These are phyloP conservation scores for Salinomyces thailandicus DNA, from an alignment of 2,329 filamentous ascomycete species.

Conservation along the genomic window DNA sequence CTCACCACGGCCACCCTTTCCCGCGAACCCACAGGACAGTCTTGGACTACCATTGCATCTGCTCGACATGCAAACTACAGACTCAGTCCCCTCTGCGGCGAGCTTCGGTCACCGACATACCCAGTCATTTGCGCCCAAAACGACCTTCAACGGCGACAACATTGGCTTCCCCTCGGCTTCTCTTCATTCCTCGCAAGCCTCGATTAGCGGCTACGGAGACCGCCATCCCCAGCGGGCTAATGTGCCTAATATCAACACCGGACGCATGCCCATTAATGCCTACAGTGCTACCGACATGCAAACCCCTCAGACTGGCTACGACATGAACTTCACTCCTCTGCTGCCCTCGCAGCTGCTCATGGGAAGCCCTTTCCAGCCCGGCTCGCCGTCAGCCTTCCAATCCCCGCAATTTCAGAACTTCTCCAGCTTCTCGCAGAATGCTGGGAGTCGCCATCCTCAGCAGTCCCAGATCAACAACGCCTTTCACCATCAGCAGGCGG, in stretches of 20 bases:
- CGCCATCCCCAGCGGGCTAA: conserved; percentile 72
- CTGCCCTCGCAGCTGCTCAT: conserved; percentile 89
- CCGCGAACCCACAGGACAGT: too few species aligned
- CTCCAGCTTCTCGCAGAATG: conserved; percentile 56
- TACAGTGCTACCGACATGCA: conserved; percentile 54
- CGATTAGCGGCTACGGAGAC: conserved; percentile 69
- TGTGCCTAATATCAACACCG: conserved; percentile 87
- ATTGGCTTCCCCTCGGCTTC: conserved; percentile 89
- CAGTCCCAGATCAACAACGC: conserved; percentile 57
- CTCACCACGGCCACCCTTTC: too few species aligned
- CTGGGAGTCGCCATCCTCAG: conserved; percentile 34
- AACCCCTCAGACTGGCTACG: conserved; percentile 78
- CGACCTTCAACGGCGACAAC: conserved; percentile 59
- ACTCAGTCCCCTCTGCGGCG: conserved; percentile 50
- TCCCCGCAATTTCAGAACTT: conserved; percentile 87
- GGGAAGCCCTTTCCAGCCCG: conserved; percentile 92
- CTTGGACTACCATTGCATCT: too few species aligned
- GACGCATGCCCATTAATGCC: conserved; percentile 43
- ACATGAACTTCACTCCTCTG: conserved; percentile 97
- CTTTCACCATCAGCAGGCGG: conserved; percentile 53
- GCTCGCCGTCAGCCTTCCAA: conserved; percentile 78
- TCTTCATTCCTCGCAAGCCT: conserved; percentile 68
- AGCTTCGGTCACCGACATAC: conserved; percentile 42
- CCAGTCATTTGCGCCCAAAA: conserved; percentile 61
- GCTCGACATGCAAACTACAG: conserved; percentile 87